Conservation (phyloP, 2,329 filamentous ascomycete genomes). For the Aspergillus ochraceoroseus region DNA sequence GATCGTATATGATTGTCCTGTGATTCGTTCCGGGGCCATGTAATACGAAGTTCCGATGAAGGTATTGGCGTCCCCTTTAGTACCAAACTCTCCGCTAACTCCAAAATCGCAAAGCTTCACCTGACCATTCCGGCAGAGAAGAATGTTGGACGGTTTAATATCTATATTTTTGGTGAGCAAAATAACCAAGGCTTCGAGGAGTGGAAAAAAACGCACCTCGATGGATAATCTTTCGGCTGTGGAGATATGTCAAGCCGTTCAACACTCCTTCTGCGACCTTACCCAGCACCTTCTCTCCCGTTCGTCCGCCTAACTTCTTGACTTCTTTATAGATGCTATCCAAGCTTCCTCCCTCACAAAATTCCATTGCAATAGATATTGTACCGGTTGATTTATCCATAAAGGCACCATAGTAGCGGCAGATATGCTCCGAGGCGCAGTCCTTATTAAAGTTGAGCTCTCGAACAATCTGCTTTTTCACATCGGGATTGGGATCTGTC, state of each 20-base stretch:
- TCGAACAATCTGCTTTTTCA: conserved; percentile 96
- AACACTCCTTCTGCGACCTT: conserved; percentile 95
- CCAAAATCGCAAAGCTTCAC: conserved; percentile 99
- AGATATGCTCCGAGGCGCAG: conserved; percentile 93
- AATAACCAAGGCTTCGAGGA: too few species aligned
- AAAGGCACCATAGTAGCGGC: conserved; percentile 94
- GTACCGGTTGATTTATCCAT: conserved; percentile 93
- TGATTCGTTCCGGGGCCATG: conserved; percentile 98
- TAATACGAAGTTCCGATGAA: conserved; percentile 99
- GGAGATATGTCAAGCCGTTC: conserved; percentile 88
- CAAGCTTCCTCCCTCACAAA: conserved; percentile 91
- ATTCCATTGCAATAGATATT: conserved; percentile 98
- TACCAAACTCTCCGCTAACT: conserved; percentile 95
- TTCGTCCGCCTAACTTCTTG: conserved; percentile 87
- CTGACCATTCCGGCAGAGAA: conserved; percentile 84
- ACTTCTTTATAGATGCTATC: conserved; percentile 98
- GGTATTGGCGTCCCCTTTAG: conserved; percentile 96
- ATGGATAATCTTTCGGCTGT: conserved; percentile 95
- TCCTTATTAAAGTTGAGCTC: conserved; percentile 98
- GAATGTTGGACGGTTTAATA: conserved; percentile 96
- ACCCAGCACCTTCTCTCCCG: conserved; percentile 92
- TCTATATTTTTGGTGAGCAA: conserved; percentile 47
- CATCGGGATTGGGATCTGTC: conserved; percentile 93
- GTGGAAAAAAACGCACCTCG: conserved; percentile 48
- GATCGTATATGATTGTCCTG: conserved; percentile 95